Conservation (phyloP, 202 grass and related monocot species). For the Thinopyrum obtusiflorum region DNA sequence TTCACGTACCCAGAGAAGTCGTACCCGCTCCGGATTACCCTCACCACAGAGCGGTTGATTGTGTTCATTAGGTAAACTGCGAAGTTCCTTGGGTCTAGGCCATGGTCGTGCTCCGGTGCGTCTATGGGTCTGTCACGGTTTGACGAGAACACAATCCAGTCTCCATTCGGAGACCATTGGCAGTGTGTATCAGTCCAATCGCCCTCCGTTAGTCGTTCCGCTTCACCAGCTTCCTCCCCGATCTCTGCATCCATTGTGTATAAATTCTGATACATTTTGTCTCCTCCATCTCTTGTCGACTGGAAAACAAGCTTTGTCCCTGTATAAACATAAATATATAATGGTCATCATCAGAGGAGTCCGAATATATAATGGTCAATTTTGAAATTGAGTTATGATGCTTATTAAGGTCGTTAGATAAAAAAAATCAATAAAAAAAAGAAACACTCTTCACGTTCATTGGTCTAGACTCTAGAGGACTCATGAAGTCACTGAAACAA, state of each 20-base stretch:
- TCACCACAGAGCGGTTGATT: not conserved
- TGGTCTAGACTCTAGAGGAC: not conserved
- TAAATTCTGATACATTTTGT: not conserved
- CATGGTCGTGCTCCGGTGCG: not conserved
- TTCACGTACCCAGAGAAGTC: not conserved
- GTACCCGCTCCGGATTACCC: not conserved
- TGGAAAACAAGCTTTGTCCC: not conserved
- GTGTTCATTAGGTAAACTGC: not conserved
- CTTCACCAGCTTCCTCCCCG: not conserved
- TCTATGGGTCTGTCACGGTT: not conserved
- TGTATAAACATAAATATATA: not conserved
- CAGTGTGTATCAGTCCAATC: not conserved
- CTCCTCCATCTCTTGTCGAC: not conserved
- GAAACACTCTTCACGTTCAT: not conserved
- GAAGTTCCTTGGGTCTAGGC: not conserved
- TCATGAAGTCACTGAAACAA: not conserved
- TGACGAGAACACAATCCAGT: not conserved
- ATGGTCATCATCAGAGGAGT: not conserved
- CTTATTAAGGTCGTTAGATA: no score
- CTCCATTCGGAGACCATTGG: not conserved
- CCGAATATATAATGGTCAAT: no score
- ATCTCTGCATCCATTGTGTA: not conserved
- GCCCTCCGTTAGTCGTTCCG: not conserved
- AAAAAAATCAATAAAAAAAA: no score
- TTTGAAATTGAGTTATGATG: no score